phyloP scores from a whole-genome alignment of 2,329 filamentous ascomycete species.

The Akanthomyces muscarius region DNA sequence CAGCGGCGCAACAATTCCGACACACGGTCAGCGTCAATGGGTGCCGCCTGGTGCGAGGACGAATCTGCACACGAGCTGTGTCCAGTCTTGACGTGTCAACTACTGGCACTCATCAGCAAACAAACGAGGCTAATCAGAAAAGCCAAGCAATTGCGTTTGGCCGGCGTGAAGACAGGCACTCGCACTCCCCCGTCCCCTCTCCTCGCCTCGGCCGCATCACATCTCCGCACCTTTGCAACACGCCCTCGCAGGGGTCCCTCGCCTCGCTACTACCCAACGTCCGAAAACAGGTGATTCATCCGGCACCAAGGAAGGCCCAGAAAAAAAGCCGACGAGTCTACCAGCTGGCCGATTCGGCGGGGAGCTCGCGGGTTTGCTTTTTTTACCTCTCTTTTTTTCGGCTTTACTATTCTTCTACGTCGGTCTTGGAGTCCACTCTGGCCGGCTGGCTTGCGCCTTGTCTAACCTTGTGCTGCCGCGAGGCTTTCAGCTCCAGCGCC shows the following conservation, averaged over 20 bases:
- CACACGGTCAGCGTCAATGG: conserved; percentile 3
- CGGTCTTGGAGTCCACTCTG: not conserved
- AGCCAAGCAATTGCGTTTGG: not conserved
- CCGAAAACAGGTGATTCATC: conserved; percentile 15
- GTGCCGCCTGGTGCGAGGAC: conserved; percentile 1
- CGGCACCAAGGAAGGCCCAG: conserved; percentile 6
- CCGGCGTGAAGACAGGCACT: not conserved
- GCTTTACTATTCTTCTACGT: not conserved
- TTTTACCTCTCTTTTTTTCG: not conserved
- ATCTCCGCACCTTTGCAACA: not conserved
- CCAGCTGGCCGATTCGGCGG: not conserved
- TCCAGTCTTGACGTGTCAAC: not conserved
- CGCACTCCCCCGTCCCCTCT: not conserved
- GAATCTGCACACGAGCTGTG: not conserved
- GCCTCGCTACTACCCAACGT: conserved; percentile 10
- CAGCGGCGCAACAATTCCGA: not conserved
- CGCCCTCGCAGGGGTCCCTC: conserved; percentile 11
- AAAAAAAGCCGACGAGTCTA: not conserved
- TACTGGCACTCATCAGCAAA: too few species aligned
- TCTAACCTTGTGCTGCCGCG: conserved; percentile 2
- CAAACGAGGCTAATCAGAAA: not conserved
- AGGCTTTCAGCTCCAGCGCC: conserved; percentile 9
- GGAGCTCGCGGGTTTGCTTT: not conserved
- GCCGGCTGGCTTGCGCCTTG: not conserved
- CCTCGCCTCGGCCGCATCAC: not conserved